Base-by-base conservation (phyloP, 208 protist genomes). In the Trypanosoma vivax region DNA sequence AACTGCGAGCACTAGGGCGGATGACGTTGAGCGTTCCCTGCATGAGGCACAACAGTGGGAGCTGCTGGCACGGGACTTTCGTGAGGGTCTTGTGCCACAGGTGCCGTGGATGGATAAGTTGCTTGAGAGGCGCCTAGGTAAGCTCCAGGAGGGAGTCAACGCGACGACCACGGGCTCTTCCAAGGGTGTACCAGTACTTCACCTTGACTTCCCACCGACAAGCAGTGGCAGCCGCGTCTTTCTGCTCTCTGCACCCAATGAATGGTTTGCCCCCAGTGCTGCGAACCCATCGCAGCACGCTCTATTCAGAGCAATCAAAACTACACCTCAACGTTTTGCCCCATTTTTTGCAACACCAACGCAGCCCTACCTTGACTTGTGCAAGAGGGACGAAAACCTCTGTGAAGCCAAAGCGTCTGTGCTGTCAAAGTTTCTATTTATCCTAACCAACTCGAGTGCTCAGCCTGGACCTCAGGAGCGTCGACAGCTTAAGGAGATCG, bases 81-180 rank as follows among this genome's bases (percentile, higher is more conserved):
- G 66, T 31, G 58, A 55, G 18, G 74, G 73, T 24, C 55, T 65
- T 16, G 40, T 90, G 35, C 81, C 70, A 14, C 24, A 62, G 30
- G 50, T 92, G 3, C 78, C 80, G 14, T 92, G 84, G 84, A 72
- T 96, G 35, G 86, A 94, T 50, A 57, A 58, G 29, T 50, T 92
- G 14, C 63, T 83, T 10, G 75, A 71, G 59, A 60, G 63, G 34
- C 70, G 71, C 27, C 53, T 88, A 5, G 57, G 53, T 23, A 56
- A 64, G n/a, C 42, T 48, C 28, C 46, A 39, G 31, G 49, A 18
- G 0, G 28, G 24, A 25, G n/a, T 9, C 16, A 46, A 35, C 27
- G 16, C 35, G 14, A 30, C 45, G 1, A 27, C 2, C 0, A 3
- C 18, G 21, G 25, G 5, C 30, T 24, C 28, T 16, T 23, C 11